Base-by-base conservation (phyloP, 345 rosid species). In the Boechera stricta region DNA sequence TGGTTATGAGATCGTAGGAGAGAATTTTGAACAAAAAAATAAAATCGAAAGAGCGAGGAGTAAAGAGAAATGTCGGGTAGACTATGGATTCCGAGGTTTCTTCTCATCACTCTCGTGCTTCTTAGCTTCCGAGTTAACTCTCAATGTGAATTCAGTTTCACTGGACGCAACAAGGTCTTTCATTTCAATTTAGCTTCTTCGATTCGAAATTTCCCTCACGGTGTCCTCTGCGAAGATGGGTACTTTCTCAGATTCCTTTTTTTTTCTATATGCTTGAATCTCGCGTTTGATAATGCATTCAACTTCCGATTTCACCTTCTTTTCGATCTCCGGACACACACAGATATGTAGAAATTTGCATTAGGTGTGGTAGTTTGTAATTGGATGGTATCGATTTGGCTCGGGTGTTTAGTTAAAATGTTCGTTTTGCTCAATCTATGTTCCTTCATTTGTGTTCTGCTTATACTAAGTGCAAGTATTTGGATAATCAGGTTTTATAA, bases 211-310 rank as follows among this genome's bases (percentile, higher is more conserved):
- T 88, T 76, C 29, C 98, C 99, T 73, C 98, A 92, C 29, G 99
- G 98, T 29, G 84, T 81, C 62, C 97, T 89, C 81, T 91, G 97
- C 85, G 99, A 95, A 86, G 99, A 95, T 81, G 98, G 98, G 99
- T 91, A 87, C 81, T 69, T 44, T 38, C 69, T 67, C 53, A 21
- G 11, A 8, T 48, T 48, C 59, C 58, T 16, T 60, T 36, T 39
- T 38, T 9, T 2, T 38, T 36, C 24, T 47, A n/a, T 47, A 47
- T 48, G 62, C 45, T 73, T 59, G 57, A 49, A 1, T 61, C 57
- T 26, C 32, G 48, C n/a, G 32, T 60, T 67, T 32, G 28, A 70
- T 56, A 15, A 3, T 8, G 36, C 12, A 15, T 36, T 5, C 7
- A 4, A n/a, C n/a, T 36, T 62, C 1, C 10, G 38, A 49, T 26